Base-by-base conservation (phyloP, 2,329 filamentous ascomycete species). In the Bretziella fagacearum region DNA sequence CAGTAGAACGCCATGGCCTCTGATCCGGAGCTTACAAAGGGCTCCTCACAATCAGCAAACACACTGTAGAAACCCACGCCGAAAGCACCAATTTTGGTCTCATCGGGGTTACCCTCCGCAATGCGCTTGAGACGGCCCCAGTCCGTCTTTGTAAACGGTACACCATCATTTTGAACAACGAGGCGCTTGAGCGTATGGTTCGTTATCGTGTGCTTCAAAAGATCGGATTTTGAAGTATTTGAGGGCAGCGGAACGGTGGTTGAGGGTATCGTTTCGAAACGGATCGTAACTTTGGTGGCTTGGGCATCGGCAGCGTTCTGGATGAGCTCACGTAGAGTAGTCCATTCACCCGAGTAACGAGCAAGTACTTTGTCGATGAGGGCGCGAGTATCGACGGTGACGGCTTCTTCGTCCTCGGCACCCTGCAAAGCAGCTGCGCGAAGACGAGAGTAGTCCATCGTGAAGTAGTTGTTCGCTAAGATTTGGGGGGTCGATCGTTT, bases 1-100 rank as follows among this genome's bases (percentile, higher is more conserved):
- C 91, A 98, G 66, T 95, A 98, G 59, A 98, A 98, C 0, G 89
- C 89, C 84, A 98, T 95, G 30, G 86, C 87, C 62, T 93, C 80
- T 52, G 73, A 75, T 1, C 91, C 91, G 1, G 89, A 96, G 54
- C 85, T 91, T 53, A 98, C 83, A 58, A 98, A 96, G 0, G 91
- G 91, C 55, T 95, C 86, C 62, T 98, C 93, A 60, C 89, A 98
- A 60, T 98, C 91, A 52, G 91, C 84, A 60, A 98, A 98, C 32
- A 96, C 89, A 60, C 84, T 93, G 69, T 98, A 98, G 65, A 98
- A 98, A 2, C 91, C 91, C 26, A 98, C 91, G 54, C 91, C 91
- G 60, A 98, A 98, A 3, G 91, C 93, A 47, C 91, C 91, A 56
- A 98, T 98, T 68, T 98, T 98, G 40, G 87, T 96, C 65, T 98